Conservation (phyloP, 2,329 filamentous ascomycete genomes). For the Pseudogymnoascus sp. region DNA sequence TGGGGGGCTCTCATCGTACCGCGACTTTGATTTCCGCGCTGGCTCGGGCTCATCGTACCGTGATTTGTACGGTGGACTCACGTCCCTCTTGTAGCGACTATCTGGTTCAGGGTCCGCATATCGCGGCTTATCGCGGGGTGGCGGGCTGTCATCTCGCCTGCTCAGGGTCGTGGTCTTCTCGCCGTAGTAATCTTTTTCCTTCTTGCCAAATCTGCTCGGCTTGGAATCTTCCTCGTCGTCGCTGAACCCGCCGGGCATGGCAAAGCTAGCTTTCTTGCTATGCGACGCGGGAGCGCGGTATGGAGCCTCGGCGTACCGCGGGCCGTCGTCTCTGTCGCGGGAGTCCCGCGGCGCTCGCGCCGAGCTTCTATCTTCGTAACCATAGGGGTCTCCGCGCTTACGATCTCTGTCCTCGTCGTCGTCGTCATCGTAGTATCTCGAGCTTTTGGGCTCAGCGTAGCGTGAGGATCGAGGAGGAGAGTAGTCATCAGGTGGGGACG, state of each 20-base stretch:
- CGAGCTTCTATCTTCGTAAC: neutral
- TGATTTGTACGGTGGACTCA: neutral
- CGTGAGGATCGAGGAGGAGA: neutral
- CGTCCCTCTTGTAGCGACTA: neutral
- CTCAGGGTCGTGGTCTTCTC: neutral
- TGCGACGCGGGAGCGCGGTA: neutral
- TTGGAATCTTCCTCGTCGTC: neutral
- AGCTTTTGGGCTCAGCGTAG: conserved; percentile 2
- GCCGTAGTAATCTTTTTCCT: neutral
- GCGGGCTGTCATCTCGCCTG: neutral
- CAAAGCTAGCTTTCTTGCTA: conserved; percentile 1
- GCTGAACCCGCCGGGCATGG: conserved; percentile 4
- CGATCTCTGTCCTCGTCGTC: neutral
- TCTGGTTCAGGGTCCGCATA: conserved; percentile 2
- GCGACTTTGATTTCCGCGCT: neutral
- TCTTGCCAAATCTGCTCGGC: neutral
- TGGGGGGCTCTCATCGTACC: neutral
- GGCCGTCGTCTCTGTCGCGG: conserved; percentile 6
- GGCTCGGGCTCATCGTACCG: neutral
- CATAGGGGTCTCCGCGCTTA: conserved; percentile 1
- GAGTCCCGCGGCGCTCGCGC: neutral
- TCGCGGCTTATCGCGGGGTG: neutral
- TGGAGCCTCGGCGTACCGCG: conserved; percentile 3
- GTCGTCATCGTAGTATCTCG: conserved; percentile 5
- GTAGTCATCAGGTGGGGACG: conserved; percentile 2